phyloP scores from a whole-genome alignment of 2,329 filamentous ascomycete genomes.

The Botryosphaeria dothidea region DNA sequence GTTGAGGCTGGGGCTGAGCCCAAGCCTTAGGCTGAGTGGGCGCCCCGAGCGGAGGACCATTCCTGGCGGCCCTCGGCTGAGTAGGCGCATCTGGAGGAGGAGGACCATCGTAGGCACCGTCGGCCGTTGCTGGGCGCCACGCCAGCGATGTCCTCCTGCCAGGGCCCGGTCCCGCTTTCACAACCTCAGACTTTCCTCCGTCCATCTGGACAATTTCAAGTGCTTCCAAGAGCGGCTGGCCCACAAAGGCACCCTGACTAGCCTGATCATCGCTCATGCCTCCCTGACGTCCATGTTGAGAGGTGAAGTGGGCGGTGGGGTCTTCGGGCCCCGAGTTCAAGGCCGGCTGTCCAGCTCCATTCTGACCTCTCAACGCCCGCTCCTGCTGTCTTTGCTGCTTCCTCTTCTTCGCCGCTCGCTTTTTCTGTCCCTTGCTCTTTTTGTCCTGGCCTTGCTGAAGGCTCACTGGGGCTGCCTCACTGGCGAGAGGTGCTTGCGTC shows the following conservation, averaged over 20 bases:
- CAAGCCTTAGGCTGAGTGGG: neutral
- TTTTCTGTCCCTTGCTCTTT: neutral
- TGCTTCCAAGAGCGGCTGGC: conserved; percentile 15
- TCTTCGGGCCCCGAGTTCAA: neutral
- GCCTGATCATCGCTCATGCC: neutral
- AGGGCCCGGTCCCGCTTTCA: neutral
- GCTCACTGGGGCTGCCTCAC: neutral
- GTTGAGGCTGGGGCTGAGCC: neutral
- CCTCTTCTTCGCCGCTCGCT: neutral
- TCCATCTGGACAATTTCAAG: neutral
- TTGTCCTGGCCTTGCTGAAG: neutral
- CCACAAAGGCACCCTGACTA: conserved; percentile 9
- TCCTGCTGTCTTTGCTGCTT: neutral
- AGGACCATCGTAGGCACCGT: neutral
- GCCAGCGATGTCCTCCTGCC: neutral
- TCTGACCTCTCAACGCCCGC: neutral
- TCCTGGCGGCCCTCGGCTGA: neutral
- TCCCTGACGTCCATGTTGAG: neutral
- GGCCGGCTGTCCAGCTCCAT: neutral
- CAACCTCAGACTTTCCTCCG: neutral
- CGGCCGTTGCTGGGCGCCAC: neutral
- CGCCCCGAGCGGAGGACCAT: neutral
- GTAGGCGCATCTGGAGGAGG: neutral
- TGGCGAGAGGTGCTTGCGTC: neutral
- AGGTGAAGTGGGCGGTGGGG: neutral